Base-by-base conservation (phyloP, 441 rosid genomes). In the Erodium trifolium region DNA sequence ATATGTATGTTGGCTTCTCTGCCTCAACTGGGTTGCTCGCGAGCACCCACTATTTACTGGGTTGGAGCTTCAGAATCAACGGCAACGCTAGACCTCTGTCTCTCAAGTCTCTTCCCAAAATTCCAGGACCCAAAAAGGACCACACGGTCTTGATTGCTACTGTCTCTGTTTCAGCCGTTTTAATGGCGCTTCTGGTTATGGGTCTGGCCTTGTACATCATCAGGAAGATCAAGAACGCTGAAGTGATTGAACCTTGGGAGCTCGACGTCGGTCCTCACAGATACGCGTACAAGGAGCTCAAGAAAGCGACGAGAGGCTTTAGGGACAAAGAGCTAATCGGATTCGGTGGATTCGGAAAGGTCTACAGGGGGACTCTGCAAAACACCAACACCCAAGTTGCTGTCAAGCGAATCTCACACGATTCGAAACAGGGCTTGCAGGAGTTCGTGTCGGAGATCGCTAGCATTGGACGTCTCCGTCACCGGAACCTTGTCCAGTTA, bases 1-100 rank as follows among this genome's bases (percentile, higher is more conserved):
- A 59, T 12, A 88, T 92, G 96, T 88, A 79, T 74, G 87, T 92
- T 47, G 95, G 98, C 13, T 92, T 92, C 77, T 87, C 96, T 27
- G 73, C 96, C 70, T 85, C 98, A 0, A 92, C 98, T 11, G 98
- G 98, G 17, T 70, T 79, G 82, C 79, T 92, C 14, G 82, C 90
- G 43, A 88, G 95, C 77, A 70, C 81, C 2, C 98, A 90, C 70
- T 92, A 88, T 78, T 41, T 92, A 49, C 70, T 88, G 76, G 96
- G 96, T n/a, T 90, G 98, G 98, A 92, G 87, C 78, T 90, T 92
- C 62, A 75, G 76, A 71, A 81, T 83, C 79, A 80, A 81, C 75
- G 87, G 91, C 41, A 81, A 83, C 35, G 93, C 95, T 19, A 10
- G 72, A 45, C 82, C 93, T 71, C 63, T 88, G 63, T 78, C 80